Evolutionary conservation across 192 early-diverging fungal species (phyloP), one percentile per base, ranked within the genome.

Genomic region (Funneliformis mosseae): DNA sequence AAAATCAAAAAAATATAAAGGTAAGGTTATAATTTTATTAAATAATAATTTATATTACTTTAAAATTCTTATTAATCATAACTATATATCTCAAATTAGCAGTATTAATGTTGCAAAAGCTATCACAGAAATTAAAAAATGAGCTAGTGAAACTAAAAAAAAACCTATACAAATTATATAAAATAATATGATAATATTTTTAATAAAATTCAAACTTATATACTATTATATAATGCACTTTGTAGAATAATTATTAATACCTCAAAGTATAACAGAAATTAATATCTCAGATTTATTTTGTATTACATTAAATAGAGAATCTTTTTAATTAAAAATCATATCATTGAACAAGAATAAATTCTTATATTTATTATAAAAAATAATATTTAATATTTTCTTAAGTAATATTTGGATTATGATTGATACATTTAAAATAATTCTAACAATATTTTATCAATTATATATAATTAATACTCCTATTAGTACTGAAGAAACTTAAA

Each of bases 301-400:
- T 7, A n/a, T 5, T 8, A 73, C 41, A 2, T 73, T 73, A n/a
- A 33, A 73, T 6, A 41, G 71, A 6, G 8, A 42, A 2, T 5
- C 25, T 3, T 73, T 73, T 46, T 16, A 1, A 46, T 73, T 3
- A 43, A 9, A 67, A 41, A 73, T 73, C 43, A 4, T 18, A 3
- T n/a, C 11, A 1, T 73, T 42, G 38, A 4, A n/a, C n/a, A n/a
- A 39, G 21, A 16, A 2, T 1, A 41, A 73, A 42, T 73, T 46
- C 71, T 73, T 73, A 6, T 73, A 6, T 73, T 73, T n/a, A 73
- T 41, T 4, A 73, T 41, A 5, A 73, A n/a, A 73, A 23, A 28
- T 73, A 73, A 73, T 42, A 42, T 73, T 5, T 41, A n/a, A 43
- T 25, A 42, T 73, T 73, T 73, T 21, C 16, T 46, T 14, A 73